Evolutionary conservation across 1,139 yeast genomes (phyloP), one percentile per base, ranked within the genome.

Genomic region (Lodderomyces elongisporus): DNA sequence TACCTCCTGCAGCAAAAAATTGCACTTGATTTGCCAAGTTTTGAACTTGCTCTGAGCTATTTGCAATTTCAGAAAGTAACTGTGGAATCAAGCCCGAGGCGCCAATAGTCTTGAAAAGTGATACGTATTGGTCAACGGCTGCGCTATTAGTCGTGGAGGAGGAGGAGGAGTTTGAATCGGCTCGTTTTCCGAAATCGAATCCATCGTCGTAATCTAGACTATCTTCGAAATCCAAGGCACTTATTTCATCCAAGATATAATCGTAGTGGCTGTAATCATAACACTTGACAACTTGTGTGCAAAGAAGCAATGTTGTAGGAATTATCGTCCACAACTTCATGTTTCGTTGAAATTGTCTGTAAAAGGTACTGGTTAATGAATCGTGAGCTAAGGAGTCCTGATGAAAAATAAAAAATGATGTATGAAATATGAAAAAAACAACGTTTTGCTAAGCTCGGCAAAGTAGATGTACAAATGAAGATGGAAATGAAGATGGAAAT

Each of bases 41-140:
- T 32, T 56, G 51, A 38, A 58, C 49, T 29, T 53, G 40, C 7
- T 32, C 26, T 27, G 37, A 32, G 3, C 36, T 30, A 10, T 36
- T 29, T 0, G 71, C 66, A 3, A 65, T 48, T 29, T 51, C 58
- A 30, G 56, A 52, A 28, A 66, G 41, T 5, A 60, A 45, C 17
- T 53, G 52, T 14, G 49, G 43, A 14, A 66, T 42, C 9, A 66
- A 37, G 1, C 62, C 64, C 2, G 70, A 60, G 15, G 46, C 36
- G 36, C 52, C 54, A 12, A 60, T 46, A 3, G 48, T 30, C n/a
- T 39, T 25, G 9, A 63, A 35, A 10, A 62, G 35, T 2, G 42
- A 32, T 34, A 51, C 56, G 3, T 60, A 40, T 9, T 53, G 46
- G 18, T 42, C 43, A 4, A 49, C 41, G 3, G 20, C 18, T 8